Evolutionary conservation across 768 basidiomycete genomes (phyloP).

Genomic region (Omphalotus guepiniiformis): DNA sequence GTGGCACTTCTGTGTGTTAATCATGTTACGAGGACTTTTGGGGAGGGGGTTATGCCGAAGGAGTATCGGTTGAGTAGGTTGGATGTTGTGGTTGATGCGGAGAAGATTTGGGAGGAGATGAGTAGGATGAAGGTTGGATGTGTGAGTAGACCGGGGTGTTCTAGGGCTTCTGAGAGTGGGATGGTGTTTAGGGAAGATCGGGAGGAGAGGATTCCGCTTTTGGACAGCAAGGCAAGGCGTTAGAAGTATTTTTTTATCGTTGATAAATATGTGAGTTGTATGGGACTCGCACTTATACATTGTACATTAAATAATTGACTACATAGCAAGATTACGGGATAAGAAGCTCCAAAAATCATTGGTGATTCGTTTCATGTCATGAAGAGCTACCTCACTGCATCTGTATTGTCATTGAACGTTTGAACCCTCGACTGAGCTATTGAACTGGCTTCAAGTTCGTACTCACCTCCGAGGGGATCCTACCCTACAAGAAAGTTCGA

Average conservation of each 20-base stretch:
- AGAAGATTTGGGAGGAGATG: slow-evolving; percentile 22
- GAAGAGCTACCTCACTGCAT: too few relatives aligned
- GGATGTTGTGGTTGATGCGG: slow-evolving; percentile 42
- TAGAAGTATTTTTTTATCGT: too few relatives aligned
- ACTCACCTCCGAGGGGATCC: too few relatives aligned
- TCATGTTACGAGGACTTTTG: slow-evolving; percentile 58
- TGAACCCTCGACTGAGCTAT: too few relatives aligned
- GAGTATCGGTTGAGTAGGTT: slow-evolving; percentile 49
- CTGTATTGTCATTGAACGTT: too few relatives aligned
- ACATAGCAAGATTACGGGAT: too few relatives aligned
- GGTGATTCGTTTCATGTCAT: too few relatives aligned
- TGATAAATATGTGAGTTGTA: not conserved
- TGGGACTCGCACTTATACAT: not conserved
- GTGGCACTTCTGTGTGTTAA: slow-evolving; percentile 63
- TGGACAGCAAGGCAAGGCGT: slow-evolving; percentile 8
- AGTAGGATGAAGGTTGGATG: not conserved
- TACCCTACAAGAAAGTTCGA: too few relatives aligned
- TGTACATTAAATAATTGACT: too few relatives aligned
- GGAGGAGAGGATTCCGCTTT: slow-evolving; percentile 11
- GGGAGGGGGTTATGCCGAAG: slow-evolving; percentile 59
- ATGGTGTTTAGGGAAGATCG: slow-evolving; percentile 21
- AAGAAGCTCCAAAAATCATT: too few relatives aligned
- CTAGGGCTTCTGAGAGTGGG: slow-evolving; percentile 19
- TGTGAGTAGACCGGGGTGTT: slow-evolving; percentile 17
- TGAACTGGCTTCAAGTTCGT: too few relatives aligned